Base-by-base conservation (phyloP, 75 land plant genomes). In the Picea sitchensis region DNA sequence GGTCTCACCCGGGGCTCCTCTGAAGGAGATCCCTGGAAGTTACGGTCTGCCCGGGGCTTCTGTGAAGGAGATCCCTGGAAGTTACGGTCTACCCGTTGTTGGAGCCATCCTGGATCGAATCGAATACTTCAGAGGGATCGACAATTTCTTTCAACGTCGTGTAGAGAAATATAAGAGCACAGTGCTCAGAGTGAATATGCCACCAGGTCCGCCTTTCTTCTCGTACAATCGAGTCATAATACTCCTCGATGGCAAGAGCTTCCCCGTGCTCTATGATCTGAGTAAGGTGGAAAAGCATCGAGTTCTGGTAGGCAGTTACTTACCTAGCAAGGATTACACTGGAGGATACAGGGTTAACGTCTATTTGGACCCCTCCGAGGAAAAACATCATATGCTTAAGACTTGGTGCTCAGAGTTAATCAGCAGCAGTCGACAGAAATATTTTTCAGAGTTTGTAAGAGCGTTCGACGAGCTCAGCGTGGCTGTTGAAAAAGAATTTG, bases 341-440 rank as follows among this genome's bases (percentile, higher is more conserved):
- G 97, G 97, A 36, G 97, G 97, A 20, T 90, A 80, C 91, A 63
- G 95, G 14, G 59, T 84, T 2, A 80, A 85, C 30, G 87, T 92
- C 59, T 94, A 92, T 81, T 82, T 92, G 57, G 97, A 94, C 80
- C 91, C 97, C 12, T 83, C 91, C 1, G 97, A 94, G 80, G 88
- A 91, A 59, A 77, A 80, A 60, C 97, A 92, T 82, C 82, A 84
- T 65, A 88, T 85, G 82, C 81, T 90, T 73, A 94, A 94, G 80
- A 30, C 44, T 17, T 83, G 88, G 76, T 41, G 87, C 79, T 88
- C 93, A 80, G 81, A 75, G 47, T 68, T 90, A 30, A 83, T 95
- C 57, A 81, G 81, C 17, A 62, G 31, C 15, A 77, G 86, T 61
- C 82, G 88, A 58, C 76, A 75, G 26, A 41, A 34, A 20, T 73